Base-by-base conservation (phyloP, 768 basidiomycete species). In the Tulasnella calospora region DNA sequence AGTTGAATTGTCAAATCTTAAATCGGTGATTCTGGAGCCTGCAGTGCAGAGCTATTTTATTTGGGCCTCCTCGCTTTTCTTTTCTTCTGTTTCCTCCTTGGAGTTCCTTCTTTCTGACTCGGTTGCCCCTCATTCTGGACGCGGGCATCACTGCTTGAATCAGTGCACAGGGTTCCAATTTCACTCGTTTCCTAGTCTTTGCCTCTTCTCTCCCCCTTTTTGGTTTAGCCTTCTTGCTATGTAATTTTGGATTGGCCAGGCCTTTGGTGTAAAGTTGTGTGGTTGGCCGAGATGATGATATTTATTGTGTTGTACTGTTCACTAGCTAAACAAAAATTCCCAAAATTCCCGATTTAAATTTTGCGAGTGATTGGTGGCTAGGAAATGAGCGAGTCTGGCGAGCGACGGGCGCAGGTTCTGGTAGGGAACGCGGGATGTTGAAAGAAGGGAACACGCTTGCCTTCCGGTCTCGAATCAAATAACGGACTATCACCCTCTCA, bases 401-500 rank as follows among this genome's bases (percentile, higher is more conserved):
- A 5, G 33, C 13, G 61, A 27, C 30, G 33, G 61, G 15, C 10
- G 13, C 57, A n/a, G 61, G 30, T 27, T 15, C 61, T 57, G 55
- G 55, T n/a, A 57, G 55, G 55, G 55, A 57, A 57, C 55, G 61
- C 61, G 61, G 61, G 61, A 67, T 67, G 61, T 67, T 67, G 61
- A 67, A 67, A 67, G 61, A 67, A 67, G 61, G 61, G 61, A 67
- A 67, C 61, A 67, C 61, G 61, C 61, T 67, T 9, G 15, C 30
- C 30, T 67, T 67, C 61, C 19, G 33, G 61, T 35, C 61, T 67
- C 27, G 61, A 67, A 67, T 67, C 61, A 67, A 67, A 67, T 67
- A 67, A 67, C 61, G 61, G 61, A 67, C 61, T 67, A 67, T 67
- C 61, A 67, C n/a, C 61, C 61, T 67, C 61, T 67, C 61, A 67